Percentiles rank a stretch among this genome's conserved stretches.
Evolutionary conservation across 2,329 filamentous ascomycete species (phyloP).

Genomic region (Aspergillus arachidicola): DNA sequence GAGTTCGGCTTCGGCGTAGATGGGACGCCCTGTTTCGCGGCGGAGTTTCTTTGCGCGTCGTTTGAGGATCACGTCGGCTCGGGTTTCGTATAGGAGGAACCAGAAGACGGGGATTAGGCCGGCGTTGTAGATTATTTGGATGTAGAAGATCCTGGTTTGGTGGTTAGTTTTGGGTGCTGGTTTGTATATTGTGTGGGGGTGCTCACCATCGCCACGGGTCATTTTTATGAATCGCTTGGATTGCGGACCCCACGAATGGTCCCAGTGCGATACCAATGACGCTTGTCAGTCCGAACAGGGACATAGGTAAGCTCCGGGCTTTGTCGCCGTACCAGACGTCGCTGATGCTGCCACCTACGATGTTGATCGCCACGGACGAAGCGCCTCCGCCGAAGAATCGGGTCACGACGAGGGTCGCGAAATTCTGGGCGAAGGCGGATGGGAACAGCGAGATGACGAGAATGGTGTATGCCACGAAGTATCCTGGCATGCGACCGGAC

Average conservation of each 20-base stretch:
- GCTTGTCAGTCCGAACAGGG: constrained; percentile 47
- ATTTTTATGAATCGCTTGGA: constrained; percentile 37
- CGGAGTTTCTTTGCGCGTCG: constrained; percentile 44
- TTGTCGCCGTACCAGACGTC: constrained; percentile 41
- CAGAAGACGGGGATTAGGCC: constrained; percentile 45
- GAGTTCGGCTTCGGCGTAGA: constrained; percentile 32
- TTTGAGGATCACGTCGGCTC: constrained; percentile 45
- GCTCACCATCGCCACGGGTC: constrained; percentile 44
- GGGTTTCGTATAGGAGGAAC: constrained; percentile 46
- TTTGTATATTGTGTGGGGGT: no score
- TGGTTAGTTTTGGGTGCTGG: no score
- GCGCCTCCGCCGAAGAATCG: constrained; percentile 49
- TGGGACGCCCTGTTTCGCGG: constrained; percentile 34
- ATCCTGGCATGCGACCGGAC: constrained; percentile 48
- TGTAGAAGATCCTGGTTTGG: constrained; percentile 39
- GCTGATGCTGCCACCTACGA: constrained; percentile 39
- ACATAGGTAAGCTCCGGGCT: constrained; percentile 46
- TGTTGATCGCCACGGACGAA: constrained; percentile 47
- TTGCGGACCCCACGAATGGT: constrained; percentile 47
- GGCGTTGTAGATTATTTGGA: constrained; percentile 49
- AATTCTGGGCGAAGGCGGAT: constrained; percentile 48
- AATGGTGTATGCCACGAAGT: constrained; percentile 45
- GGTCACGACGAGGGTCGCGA: constrained; percentile 48
- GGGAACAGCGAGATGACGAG: constrained; percentile 47
- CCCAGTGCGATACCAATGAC: constrained; percentile 49